Evolutionary conservation across 2,329 filamentous ascomycete genomes (phyloP), one percentile per base, ranked within the genome.

Genomic region (Cadophora malorum): DNA sequence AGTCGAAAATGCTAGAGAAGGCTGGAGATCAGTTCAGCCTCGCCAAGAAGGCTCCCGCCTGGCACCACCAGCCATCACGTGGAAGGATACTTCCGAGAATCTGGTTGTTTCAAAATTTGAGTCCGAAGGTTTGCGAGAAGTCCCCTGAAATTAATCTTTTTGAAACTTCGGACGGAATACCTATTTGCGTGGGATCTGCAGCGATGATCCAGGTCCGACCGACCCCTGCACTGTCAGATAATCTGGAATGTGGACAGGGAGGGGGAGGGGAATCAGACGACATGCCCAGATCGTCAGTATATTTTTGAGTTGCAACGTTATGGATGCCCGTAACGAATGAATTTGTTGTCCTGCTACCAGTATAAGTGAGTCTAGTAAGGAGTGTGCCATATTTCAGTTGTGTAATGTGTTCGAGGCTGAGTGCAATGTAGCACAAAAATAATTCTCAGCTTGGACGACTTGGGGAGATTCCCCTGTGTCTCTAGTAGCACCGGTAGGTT

Each of bases 11-110:
- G 10, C 28, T 28, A 1, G 19, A 21, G 35, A 59, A 59, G 56
- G 56, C 56, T 59, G 56, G n/a, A 45, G 19, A 21, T 19, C 56
- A 45, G 19, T 21, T 19, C 56, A 59, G 56, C 56, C 56, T 59
- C 56, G 56, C 35, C n/a, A 19, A 41, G 1, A 25, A 35, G 33
- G 33, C 5, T 5, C 33, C 5, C 9, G 33, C n/a, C n/a, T n/a
- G n/a, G n/a, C n/a, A n/a, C n/a, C n/a, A n/a, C n/a, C 28, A 28
- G n/a, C 8, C 33, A 58, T 38, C 55, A 38, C 55, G 55, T 58
- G 55, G 31, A 35, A 10, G 14, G 16, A 45, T 28, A 28, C 41
- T 45, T 45, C 41, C 41, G 14, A 45, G 12, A 16, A 19, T 2
- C 28, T 28, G 28, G 28, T 19, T 16, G 41, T 45, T 45, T 45